Evolutionary conservation across 352 stramenopile genomes (phyloP).

Genomic region (Phytophthora pinifolia): DNA sequence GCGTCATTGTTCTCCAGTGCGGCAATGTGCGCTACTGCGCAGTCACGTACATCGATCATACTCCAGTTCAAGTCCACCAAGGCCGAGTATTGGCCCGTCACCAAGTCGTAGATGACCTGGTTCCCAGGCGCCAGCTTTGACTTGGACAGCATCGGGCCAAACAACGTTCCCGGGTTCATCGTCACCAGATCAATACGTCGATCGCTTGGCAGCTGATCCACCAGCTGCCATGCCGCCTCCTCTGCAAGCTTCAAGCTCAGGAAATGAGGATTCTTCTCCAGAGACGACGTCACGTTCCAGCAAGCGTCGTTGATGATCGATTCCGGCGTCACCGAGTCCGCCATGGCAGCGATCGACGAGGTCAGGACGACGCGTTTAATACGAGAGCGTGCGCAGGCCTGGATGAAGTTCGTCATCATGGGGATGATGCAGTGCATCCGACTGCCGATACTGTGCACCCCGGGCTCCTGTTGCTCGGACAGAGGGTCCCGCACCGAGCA

Average conservation of each 20-base stretch:
- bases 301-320: constrained; percentile 85
- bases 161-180: constrained; percentile 86
- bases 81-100: constrained; percentile 85
- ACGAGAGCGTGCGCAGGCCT: constrained; percentile 74
- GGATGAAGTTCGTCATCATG: constrained; percentile 93
- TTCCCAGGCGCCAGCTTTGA: constrained; percentile 83
- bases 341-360: constrained; percentile 86
- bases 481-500: constrained; percentile 86
- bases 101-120: constrained; percentile 87
- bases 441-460: constrained; percentile 87
- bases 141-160: constrained; percentile 81
- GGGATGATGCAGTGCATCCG: constrained; percentile 91
- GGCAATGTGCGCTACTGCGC: constrained; percentile 74
- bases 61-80: constrained; percentile 89
- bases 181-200: constrained; percentile 85
- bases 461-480: constrained; percentile 82
- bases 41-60: constrained; percentile 86
- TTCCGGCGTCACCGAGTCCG: constrained; percentile 68
- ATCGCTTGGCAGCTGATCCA: constrained; percentile 82
- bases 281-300: constrained; percentile 84
- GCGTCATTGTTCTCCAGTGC: constrained; percentile 85
- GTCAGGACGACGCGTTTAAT: constrained; percentile 86
- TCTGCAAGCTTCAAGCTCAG: constrained; percentile 86
- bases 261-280: constrained; percentile 88
- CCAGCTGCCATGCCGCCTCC: constrained; percentile 86